Conservation (phyloP, 2,329 filamentous ascomycete species). For the Aulographum hederae region DNA sequence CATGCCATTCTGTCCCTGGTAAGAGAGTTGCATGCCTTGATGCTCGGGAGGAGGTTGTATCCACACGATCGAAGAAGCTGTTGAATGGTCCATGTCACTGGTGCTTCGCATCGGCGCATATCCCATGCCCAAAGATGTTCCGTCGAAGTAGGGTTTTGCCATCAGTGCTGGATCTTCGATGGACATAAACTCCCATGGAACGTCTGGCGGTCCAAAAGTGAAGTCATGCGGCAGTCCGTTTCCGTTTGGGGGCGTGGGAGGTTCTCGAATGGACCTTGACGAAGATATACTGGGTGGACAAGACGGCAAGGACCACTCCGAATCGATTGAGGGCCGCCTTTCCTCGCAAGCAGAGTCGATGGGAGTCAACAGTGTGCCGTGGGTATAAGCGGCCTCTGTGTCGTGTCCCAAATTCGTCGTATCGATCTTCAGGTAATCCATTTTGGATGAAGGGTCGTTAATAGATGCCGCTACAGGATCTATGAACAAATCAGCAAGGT, state of each 20-base stretch:
- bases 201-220: not conserved
- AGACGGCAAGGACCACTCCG: not conserved
- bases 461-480: too few species aligned
- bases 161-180: not conserved
- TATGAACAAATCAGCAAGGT: too few species aligned
- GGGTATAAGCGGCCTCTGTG: not conserved
- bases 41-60: not conserved
- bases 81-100: not conserved
- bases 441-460: too few species aligned
- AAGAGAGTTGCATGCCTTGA: not conserved
- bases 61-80: not conserved
- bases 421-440: conserved; percentile 1
- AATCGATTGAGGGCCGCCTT: not conserved
- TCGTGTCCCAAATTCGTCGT: not conserved
- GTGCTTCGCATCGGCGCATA: not conserved
- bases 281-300: not conserved
- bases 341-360: not conserved
- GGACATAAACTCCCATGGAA: not conserved
- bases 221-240: not conserved
- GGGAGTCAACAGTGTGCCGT: not conserved
- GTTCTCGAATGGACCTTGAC: not conserved
- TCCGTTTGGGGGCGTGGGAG: not conserved
- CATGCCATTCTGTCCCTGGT: not conserved
- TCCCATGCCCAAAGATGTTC: not conserved
- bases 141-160: not conserved